A percentile compares a stretch with the other conserved stretches of the same genome.
Evolutionary conservation across 2,329 filamentous ascomycete genomes (phyloP).

Genomic region (Ceratocystis cacaofunesta): DNA sequence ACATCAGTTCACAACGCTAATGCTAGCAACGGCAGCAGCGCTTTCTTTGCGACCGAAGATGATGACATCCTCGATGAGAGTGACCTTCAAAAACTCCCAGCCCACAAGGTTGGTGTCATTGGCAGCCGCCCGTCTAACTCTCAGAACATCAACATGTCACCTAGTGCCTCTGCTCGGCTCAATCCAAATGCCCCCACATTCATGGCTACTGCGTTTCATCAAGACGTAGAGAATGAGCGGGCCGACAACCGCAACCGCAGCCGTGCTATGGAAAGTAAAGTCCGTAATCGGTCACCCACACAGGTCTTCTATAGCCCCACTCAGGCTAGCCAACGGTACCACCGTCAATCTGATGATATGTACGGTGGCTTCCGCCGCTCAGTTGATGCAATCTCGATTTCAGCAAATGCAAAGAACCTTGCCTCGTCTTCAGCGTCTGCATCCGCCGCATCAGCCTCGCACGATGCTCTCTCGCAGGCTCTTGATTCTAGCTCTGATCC

Average conservation of each 20-base stretch:
- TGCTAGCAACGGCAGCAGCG: conserved; percentile 25
- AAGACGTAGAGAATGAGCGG: conserved; percentile 24
- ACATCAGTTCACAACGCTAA: conserved; percentile 70
- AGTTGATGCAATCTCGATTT: conserved; percentile 40
- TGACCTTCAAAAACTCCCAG: conserved; percentile 39
- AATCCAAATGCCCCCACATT: conserved; percentile 88
- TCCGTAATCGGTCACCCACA: conserved; percentile 18
- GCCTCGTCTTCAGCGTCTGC: conserved; percentile 29
- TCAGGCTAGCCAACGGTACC: background rate
- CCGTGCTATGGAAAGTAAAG: conserved; percentile 25
- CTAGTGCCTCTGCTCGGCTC: conserved; percentile 45
- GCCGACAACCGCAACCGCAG: conserved; percentile 18
- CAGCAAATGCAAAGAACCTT: conserved; percentile 43
- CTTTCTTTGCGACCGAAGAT: conserved; percentile 38
- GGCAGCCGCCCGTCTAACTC: conserved; percentile 52
- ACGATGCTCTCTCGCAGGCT: conserved; percentile 39
- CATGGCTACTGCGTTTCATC: conserved; percentile 52
- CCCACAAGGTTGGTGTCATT: conserved; percentile 50
- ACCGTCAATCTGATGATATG: background rate
- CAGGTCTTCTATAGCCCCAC: background rate
- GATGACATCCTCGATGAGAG: conserved; percentile 49
- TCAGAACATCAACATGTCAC: conserved; percentile 25
- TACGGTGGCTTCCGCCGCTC: conserved; percentile 35
- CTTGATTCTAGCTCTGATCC: conserved; percentile 31
- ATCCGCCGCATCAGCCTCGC: conserved; percentile 25